phyloP scores from a whole-genome alignment of 2,329 filamentous ascomycete species.

The Ploettnerulaceae sp. region DNA sequence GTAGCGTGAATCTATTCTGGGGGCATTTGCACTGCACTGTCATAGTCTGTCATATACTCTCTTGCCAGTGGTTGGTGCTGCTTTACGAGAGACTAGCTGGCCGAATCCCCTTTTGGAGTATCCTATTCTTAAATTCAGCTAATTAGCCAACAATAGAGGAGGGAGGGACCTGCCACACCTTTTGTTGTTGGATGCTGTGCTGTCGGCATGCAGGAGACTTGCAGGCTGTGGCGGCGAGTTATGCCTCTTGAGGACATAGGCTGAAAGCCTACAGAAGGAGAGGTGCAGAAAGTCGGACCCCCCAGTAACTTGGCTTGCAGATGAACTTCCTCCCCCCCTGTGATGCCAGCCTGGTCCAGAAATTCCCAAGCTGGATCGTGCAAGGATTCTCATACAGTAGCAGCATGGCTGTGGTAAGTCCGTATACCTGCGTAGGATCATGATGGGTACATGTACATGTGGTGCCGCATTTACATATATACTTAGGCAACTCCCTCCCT shows the following conservation, averaged over 20 bases:
- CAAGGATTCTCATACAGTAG: slow-evolving; percentile 22
- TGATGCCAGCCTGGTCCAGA: slow-evolving; percentile 15
- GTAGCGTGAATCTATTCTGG: slow-evolving; percentile 27
- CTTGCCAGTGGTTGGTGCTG: slow-evolving; percentile 12
- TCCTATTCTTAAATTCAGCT: slow-evolving; percentile 26
- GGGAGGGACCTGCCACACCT: too few species aligned
- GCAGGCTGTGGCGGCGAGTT: not conserved
- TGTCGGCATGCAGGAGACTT: not conserved
- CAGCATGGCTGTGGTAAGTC: slow-evolving; percentile 23
- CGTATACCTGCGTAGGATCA: slow-evolving; percentile 22
- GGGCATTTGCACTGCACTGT: too few species aligned
- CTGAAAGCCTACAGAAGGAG: slow-evolving; percentile 1
- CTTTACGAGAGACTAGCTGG: slow-evolving; percentile 15
- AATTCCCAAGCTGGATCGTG: slow-evolving; percentile 25
- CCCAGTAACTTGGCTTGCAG: slow-evolving; percentile 21
- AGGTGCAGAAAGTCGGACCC: slow-evolving; percentile 18
- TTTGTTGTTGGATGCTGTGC: not conserved
- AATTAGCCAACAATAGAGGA: slow-evolving; percentile 23
- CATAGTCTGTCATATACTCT: too few species aligned
- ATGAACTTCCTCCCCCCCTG: slow-evolving; percentile 10
- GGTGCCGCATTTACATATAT: slow-evolving; percentile 30
- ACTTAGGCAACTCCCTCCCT: slow-evolving; percentile 23
- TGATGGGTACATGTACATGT: slow-evolving; percentile 11
- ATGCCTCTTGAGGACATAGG: slow-evolving; percentile 8
- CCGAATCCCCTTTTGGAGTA: slow-evolving; percentile 4